Evolutionary conservation across 805 yeast genomes (phyloP).

Genomic region (Wickerhamiella azyma): DNA sequence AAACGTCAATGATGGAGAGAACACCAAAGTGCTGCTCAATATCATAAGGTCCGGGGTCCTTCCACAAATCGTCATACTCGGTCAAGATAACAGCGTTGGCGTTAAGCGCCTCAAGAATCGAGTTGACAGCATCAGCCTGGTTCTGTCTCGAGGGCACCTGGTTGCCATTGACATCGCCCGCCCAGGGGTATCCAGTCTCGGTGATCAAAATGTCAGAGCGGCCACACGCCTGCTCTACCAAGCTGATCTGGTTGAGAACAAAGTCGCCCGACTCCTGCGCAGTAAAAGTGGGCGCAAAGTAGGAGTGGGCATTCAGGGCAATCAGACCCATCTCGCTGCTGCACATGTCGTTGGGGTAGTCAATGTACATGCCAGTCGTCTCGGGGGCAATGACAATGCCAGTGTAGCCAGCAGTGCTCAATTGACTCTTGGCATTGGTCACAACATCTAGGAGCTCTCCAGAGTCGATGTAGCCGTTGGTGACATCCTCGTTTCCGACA

Average conservation of each 20-base stretch:
- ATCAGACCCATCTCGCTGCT: conserved; percentile 53
- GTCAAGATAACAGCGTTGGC: conserved; percentile 55
- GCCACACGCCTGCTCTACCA: conserved; percentile 44
- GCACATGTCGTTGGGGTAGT: conserved; percentile 50
- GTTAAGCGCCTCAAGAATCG: conserved; percentile 40
- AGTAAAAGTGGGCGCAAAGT: conserved; percentile 49
- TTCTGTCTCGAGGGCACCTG: conserved; percentile 59
- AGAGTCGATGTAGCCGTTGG: conserved; percentile 45
- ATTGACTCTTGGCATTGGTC: conserved; percentile 41
- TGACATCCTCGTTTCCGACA: conserved; percentile 80
- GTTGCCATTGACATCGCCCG: conserved; percentile 55
- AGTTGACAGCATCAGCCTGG: conserved; percentile 54
- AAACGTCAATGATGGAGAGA: conserved; percentile 18
- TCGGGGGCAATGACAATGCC: conserved; percentile 77
- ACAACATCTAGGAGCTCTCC: conserved; percentile 53
- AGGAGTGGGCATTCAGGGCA: conserved; percentile 76
- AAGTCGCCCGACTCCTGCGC: conserved; percentile 64
- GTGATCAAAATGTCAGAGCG: conserved; percentile 44
- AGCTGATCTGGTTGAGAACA: conserved; percentile 44
- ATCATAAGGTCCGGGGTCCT: conserved; percentile 65
- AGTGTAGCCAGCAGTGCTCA: conserved; percentile 55
- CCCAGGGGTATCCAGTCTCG: conserved; percentile 83
- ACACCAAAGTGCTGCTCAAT: conserved; percentile 79
- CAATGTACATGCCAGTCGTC: conserved; percentile 63
- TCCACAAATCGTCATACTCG: conserved; percentile 80